Evolutionary conservation across 2,329 filamentous ascomycete genomes (phyloP).

Genomic region (Truncatella angustata): DNA sequence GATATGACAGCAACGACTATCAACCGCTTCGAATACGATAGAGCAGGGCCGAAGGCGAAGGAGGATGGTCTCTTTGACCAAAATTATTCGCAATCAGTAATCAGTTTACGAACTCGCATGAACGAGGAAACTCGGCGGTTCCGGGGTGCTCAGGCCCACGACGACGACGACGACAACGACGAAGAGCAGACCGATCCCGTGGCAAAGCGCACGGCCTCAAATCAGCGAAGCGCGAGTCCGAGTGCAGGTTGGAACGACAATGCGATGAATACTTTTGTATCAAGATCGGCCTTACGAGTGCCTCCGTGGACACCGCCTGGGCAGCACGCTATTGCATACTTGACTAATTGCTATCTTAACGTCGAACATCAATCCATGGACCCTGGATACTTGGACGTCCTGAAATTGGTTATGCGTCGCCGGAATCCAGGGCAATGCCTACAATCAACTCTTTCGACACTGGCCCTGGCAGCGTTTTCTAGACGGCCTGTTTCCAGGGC

Average conservation of each 20-base stretch:
- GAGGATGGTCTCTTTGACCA: neutral
- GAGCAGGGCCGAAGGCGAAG: neutral
- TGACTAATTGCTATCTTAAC: neutral
- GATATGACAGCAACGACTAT: slow-evolving; percentile 7
- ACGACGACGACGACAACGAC: neutral
- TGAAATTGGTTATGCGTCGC: neutral
- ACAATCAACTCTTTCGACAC: neutral
- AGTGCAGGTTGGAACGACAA: neutral
- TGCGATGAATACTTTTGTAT: neutral
- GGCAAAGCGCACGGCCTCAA: no score
- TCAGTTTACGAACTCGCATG: neutral
- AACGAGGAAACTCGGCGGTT: neutral
- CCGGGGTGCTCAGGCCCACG: neutral
- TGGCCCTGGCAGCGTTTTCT: neutral
- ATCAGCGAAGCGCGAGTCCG: no score
- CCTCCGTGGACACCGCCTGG: neutral
- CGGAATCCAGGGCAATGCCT: neutral
- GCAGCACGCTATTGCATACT: slow-evolving; percentile 1
- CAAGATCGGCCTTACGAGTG: neutral
- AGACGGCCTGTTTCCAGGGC: neutral
- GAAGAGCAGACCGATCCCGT: neutral
- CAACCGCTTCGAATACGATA: slow-evolving; percentile 2
- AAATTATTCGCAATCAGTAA: neutral
- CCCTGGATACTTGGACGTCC: neutral
- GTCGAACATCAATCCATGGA: neutral